phyloP scores from a whole-genome alignment of 257 asterid species.

The Fraxinus pennsylvanica region DNA sequence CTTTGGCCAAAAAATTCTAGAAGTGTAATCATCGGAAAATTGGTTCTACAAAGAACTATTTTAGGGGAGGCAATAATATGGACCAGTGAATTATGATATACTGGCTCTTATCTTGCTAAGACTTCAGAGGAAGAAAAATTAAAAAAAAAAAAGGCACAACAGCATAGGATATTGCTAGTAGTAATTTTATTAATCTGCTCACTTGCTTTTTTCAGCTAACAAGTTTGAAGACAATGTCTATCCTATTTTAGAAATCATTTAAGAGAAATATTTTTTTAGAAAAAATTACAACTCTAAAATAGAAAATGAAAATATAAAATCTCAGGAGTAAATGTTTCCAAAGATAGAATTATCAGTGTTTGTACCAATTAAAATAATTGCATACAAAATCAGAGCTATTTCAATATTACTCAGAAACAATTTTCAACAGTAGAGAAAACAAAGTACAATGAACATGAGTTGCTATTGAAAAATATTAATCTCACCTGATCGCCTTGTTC shows the following conservation, averaged over 20 bases:
- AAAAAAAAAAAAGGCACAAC: background rate
- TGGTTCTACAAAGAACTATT: background rate
- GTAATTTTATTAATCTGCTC: background rate
- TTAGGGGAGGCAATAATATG: background rate
- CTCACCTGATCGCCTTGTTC: constrained; percentile 54
- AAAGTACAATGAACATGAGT: background rate
- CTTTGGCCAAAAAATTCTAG: background rate
- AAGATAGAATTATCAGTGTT: background rate
- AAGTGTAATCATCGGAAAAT: background rate
- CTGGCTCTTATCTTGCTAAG: background rate
- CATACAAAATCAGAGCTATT: constrained; percentile 20
- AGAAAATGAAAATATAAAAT: constrained; percentile 4
- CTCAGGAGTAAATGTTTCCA: background rate
- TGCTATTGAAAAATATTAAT: constrained; percentile 9
- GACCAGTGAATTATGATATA: background rate
- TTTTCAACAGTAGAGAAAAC: background rate
- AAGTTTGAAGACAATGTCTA: background rate
- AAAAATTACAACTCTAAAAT: constrained; percentile 4
- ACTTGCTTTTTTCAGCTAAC: background rate
- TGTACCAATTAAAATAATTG: background rate
- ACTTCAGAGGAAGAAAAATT: background rate
- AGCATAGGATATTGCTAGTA: background rate
- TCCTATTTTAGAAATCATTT: background rate
- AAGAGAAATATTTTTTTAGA: background rate
- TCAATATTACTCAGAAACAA: background rate